phyloP scores from a whole-genome alignment of 2,329 filamentous ascomycete genomes.

The Neonectria magnoliae region DNA sequence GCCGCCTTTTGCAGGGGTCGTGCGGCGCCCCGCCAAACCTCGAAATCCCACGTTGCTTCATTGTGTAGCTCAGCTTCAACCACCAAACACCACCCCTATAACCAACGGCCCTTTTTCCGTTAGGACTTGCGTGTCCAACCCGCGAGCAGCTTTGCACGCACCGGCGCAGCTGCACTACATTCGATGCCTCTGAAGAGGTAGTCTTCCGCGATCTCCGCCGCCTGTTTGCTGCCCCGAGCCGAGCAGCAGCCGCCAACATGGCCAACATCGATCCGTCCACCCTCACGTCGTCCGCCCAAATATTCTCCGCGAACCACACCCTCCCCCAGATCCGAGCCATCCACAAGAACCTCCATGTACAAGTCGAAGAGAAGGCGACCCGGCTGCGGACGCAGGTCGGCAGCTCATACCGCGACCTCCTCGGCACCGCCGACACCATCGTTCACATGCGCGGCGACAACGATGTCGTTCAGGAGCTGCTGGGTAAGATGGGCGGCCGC shows the following conservation, averaged over 20 bases:
- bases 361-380: slow-evolving; percentile 70
- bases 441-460: slow-evolving; percentile 87
- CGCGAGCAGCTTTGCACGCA: slow-evolving; percentile 10
- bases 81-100: slow-evolving; percentile 12
- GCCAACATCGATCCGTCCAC: slow-evolving; percentile 57
- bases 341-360: slow-evolving; percentile 67
- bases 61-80: slow-evolving; percentile 27
- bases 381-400: slow-evolving; percentile 73
- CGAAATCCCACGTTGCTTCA: slow-evolving; percentile 40
- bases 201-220: slow-evolving; percentile 1
- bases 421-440: slow-evolving; percentile 94
- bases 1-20: slow-evolving; percentile 18
- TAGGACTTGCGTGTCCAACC: neutral
- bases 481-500: slow-evolving; percentile 77
- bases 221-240: slow-evolving; percentile 8
- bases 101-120: slow-evolving; percentile 11
- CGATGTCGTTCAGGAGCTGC: slow-evolving; percentile 74
- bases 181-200: slow-evolving; percentile 26
- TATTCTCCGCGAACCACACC: slow-evolving; percentile 66
- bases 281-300: slow-evolving; percentile 61
- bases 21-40: slow-evolving; percentile 36
- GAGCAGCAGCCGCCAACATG: slow-evolving; percentile 45
- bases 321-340: slow-evolving; percentile 72
- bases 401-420: slow-evolving; percentile 83
- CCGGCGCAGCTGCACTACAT: slow-evolving; percentile 9